A percentile compares a stretch with the other conserved stretches of the same genome.
These are phyloP conservation scores for Polymyxa betae DNA, from an alignment of 208 protist species.

Conservation along the genomic window DNA sequence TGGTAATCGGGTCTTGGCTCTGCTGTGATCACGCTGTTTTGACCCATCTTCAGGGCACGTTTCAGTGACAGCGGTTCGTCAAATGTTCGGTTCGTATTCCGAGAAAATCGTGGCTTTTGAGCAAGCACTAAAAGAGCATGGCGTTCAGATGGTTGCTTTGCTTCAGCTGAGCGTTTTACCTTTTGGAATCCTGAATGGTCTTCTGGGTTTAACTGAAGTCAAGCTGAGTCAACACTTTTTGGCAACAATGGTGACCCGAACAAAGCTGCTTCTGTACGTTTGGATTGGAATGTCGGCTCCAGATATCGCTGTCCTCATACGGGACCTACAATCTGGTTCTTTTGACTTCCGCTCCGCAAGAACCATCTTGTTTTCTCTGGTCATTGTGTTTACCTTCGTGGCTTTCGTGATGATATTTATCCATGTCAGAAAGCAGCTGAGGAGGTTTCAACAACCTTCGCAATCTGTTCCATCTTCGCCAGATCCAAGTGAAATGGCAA, in stretches of 20 bases:
- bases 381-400: no score
- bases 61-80: background rate
- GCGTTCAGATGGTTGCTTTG: background rate
- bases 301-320: background rate
- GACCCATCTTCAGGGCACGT: background rate
- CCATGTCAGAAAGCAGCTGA: no score
- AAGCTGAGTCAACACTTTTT: background rate
- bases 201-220: background rate
- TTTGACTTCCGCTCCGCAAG: no score
- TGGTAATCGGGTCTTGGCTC: background rate
- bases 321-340: background rate
- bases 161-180: constrained; percentile 18
- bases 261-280: background rate
- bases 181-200: background rate
- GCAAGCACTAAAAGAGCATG: background rate
- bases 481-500: no score
- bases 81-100: background rate
- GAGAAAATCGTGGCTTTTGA: background rate
- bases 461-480: no score
- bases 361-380: no score
- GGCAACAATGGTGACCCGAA: background rate
- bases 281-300: background rate
- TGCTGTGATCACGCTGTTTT: background rate
- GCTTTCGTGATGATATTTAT: no score
- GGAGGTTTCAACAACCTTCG: no score